Base-by-base conservation (phyloP, 257 asterid genomes). In the Fraxinus pennsylvanica region DNA sequence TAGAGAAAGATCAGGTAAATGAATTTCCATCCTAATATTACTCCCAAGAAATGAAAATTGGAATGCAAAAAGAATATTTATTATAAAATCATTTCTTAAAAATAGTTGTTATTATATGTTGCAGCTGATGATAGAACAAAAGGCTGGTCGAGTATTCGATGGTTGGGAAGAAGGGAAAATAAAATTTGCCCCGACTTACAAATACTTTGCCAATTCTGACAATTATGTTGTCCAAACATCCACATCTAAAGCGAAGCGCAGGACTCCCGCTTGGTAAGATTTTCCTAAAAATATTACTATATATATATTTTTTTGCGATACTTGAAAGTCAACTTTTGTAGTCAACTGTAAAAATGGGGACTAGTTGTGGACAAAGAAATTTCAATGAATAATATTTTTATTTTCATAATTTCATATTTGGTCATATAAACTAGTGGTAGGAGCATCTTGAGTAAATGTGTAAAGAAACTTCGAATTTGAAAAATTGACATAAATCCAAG, bases 231-330 rank as follows among this genome's bases (percentile, higher is more conserved):
- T 79, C n/a, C 97, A 89, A 47, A 84, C 88, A 6, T 73, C 89
- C 9, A 25, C 92, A 1, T 68, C 97, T 6, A 92, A 89, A 54
- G 86, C 80, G 38, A 92, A 88, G 78, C 84, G 88, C 2, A 85
- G 99, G n/a, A 90, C 92, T 74, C 99, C 99, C 59, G 99, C 99
- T 74, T 94, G 99, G 99, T 94, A 88, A 73, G 85, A 71, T 68
- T 63, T 68, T 4, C 52, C 52, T 21, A 32, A 65, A 19, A 43
- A 43, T 41, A 3, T 38, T 6, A 6, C 3, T 32, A 30, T 30
- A 30, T 2, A 36, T n/a, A 43, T 41, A 17, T 32, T 71, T 25
- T 36, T 4, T 2, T 43, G 2, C 45, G 0, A 2, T 39, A 39
- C 2, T 38, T 38, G 7, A 38, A 41, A 41, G 9, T 30, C 47